These are phyloP conservation scores for Citrus cavaleriei DNA, from an alignment of 345 rosid genomes.

Conservation along the genomic window DNA sequence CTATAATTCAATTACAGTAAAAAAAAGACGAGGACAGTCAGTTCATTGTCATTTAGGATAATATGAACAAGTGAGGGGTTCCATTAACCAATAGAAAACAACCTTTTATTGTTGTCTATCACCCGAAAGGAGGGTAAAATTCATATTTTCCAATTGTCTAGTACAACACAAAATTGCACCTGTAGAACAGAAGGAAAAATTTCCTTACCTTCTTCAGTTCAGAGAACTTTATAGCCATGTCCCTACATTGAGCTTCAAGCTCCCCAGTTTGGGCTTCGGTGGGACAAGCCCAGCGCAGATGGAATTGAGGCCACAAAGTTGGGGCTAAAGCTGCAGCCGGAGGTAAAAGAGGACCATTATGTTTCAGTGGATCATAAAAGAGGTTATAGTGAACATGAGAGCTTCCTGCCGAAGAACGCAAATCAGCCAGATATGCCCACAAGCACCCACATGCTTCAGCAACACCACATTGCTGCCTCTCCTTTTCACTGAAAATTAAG, in stretches of 20 bases:
- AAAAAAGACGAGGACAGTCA: no score
- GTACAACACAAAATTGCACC: not conserved
- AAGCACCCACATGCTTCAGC: conserved; percentile 77
- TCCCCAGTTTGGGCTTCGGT: conserved; percentile 73
- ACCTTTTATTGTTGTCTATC: not conserved
- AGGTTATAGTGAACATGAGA: conserved; percentile 78
- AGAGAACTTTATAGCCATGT: conserved; percentile 50
- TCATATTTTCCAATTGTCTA: not conserved
- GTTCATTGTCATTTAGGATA: not conserved
- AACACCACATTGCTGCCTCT: conserved; percentile 64
- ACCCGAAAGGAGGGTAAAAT: not conserved
- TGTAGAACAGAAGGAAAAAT: not conserved
- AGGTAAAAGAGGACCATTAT: conserved; percentile 60
- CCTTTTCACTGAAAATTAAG: conserved; percentile 73
- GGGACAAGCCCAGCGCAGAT: conserved; percentile 98
- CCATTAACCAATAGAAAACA: not conserved
- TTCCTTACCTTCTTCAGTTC: conserved; percentile 68
- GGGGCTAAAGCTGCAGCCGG: conserved; percentile 99
- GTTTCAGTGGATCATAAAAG: conserved; percentile 63
- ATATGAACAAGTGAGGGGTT: not conserved
- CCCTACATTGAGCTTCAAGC: conserved; percentile 66
- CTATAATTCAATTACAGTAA: not conserved
- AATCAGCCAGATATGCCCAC: conserved; percentile 83
- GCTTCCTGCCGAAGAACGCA: conserved; percentile 55
- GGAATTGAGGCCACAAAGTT: conserved; percentile 94